Percentiles rank a stretch among this genome's conserved stretches.
These are phyloP conservation scores for Potentilla sterilis DNA, from an alignment of 306 rosid species.

Conservation along the genomic window DNA sequence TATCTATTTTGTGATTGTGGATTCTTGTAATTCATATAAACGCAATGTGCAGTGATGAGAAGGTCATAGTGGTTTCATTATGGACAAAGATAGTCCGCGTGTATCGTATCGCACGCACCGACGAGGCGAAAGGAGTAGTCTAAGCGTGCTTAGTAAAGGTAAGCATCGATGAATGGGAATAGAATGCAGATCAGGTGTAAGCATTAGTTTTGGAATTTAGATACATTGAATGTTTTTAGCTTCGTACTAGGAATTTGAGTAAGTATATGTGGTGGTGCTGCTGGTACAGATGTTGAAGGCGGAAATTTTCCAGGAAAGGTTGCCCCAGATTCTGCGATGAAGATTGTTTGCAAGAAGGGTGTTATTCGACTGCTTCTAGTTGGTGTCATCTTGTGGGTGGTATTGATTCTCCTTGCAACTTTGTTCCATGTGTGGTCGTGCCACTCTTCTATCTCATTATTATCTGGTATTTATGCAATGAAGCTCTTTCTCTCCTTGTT, in stretches of 20 bases:
- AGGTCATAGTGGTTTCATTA: constrained; percentile 19
- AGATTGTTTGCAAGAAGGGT: constrained; percentile 90
- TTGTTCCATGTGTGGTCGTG: constrained; percentile 93
- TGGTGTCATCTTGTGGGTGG: constrained; percentile 87
- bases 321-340: constrained; percentile 64
- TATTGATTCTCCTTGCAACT: constrained; percentile 76
- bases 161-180: background rate
- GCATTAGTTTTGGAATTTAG: background rate
- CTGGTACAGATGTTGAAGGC: constrained; percentile 65
- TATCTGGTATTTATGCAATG: constrained; percentile 58
- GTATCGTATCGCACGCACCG: constrained; percentile 37
- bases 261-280: constrained; percentile 24
- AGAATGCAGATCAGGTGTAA: background rate
- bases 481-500: constrained; percentile 16
- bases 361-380: constrained; percentile 82
- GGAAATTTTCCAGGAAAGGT: constrained; percentile 51
- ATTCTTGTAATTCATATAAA: background rate
- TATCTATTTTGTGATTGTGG: background rate
- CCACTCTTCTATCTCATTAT: constrained; percentile 68
- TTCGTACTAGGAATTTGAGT: constrained; percentile 17
- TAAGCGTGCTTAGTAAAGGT: constrained; percentile 30
- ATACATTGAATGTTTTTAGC: constrained; percentile 12
- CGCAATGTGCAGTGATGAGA: constrained; percentile 29
- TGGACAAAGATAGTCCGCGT: constrained; percentile 39
- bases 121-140: constrained; percentile 38